A percentile compares a stretch with the other conserved stretches of the same genome.
phyloP scores from a whole-genome alignment of 2,329 filamentous ascomycete species.

The Apiospora marii region DNA sequence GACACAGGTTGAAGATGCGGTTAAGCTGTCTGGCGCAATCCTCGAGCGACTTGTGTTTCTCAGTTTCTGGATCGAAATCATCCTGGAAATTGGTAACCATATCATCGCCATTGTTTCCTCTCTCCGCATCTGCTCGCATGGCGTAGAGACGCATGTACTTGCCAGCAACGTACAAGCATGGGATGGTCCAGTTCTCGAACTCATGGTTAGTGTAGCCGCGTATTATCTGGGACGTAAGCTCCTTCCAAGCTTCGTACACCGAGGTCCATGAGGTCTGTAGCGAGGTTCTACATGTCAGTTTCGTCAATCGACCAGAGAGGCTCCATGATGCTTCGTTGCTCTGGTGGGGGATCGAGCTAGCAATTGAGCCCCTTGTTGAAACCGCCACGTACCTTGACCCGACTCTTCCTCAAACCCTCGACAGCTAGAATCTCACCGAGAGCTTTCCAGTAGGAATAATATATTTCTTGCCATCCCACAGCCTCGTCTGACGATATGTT shows the following conservation, averaged over 20 bases:
- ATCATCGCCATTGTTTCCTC: conserved; percentile 50
- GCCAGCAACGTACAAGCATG: conserved; percentile 85
- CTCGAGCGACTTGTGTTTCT: conserved; percentile 85
- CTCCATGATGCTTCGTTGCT: not conserved
- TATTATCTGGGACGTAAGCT: conserved; percentile 78
- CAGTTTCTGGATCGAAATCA: conserved; percentile 78
- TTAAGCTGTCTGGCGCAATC: conserved; percentile 92
- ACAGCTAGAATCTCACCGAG: conserved; percentile 75
- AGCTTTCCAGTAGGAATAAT: conserved; percentile 84
- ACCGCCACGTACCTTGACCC: conserved; percentile 38
- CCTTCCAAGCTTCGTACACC: conserved; percentile 90
- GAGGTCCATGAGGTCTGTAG: conserved; percentile 72
- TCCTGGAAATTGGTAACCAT: conserved; percentile 69
- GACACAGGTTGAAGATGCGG: conserved; percentile 87
- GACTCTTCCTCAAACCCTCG: conserved; percentile 56
- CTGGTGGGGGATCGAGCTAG: not conserved
- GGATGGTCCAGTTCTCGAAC: conserved; percentile 91
- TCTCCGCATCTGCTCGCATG: conserved; percentile 85
- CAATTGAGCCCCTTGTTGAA: not conserved
- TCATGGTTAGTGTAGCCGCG: conserved; percentile 79
- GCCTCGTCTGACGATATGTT: conserved; percentile 72
- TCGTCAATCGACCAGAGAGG: conserved; percentile 13
- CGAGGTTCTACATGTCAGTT: conserved; percentile 25
- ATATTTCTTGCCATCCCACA: conserved; percentile 87
- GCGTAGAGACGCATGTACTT: conserved; percentile 89